Evolutionary conservation across 1,284 basidiomycete genomes (phyloP), one percentile per base, ranked within the genome.

Genomic region (Wallemia hederae): DNA sequence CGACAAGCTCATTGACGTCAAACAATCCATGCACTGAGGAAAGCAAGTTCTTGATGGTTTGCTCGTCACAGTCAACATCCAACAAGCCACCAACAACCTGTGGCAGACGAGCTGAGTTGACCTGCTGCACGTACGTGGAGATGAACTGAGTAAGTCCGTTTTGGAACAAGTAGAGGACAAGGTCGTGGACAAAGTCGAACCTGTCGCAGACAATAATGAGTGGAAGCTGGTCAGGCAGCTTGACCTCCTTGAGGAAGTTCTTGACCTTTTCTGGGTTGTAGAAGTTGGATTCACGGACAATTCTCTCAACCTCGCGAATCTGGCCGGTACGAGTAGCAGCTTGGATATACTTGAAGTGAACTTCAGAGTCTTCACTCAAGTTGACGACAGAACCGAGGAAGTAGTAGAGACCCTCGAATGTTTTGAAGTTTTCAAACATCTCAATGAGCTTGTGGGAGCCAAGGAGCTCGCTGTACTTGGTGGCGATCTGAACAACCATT

Each of bases 261-360:
- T 98, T 98, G 77, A 98, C 94, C 74, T 99, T 99, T 75, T 99
- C 94, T 1, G 94, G 87, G 72, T 94, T 94, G 78, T 98, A 98
- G 73, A 77, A 78, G 74, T 98, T 97, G 71, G 85, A 89, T 75
- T 99, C 94, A 64, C 94, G 79, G 70, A 90, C 94, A 68, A 99
- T 92, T 62, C 94, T 87, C 74, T 99, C 94, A 63, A 99, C 94
- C 71, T 99, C 94, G 63, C 94, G 83, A 68, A 98, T 90, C 71
- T 98, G 94, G 56, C 92, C 92, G 24, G 94, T 99, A 55, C 94
- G 83, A 1, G 91, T 96, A 11, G 94, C 94, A 29, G 94, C 94
- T 70, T 98, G 94, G 68, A 99, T 97, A 74, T 98, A 98, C 77
- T 99, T 98, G 81, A 97, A 98, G 76, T 97, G 87, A 1, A 99